Evolutionary conservation across 306 rosid genomes (phyloP), one percentile per base, ranked within the genome.

Genomic region (Lathyrus tuberosus): DNA sequence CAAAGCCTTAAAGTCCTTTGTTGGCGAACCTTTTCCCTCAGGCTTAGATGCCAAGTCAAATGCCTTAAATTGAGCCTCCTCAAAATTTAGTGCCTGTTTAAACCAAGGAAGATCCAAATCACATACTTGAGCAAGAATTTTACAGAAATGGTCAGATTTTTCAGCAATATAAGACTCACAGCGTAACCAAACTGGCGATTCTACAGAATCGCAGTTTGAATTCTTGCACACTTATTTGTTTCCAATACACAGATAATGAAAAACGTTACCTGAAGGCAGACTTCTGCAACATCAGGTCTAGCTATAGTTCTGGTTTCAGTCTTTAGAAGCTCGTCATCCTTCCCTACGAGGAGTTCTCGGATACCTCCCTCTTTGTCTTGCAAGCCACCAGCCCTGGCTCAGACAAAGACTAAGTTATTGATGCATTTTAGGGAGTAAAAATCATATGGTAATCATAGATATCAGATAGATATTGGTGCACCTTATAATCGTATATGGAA

Each of bases 401-500:
- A 74, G 31, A 79, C 33, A 43, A 24, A 14, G 49, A 51, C 56
- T 28, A 42, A 51, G 22, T 28, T 12, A 57, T 22, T 14, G 17
- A 28, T 28, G 40, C 20, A 28, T 2, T 57, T 14, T 52, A 52
- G 59, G 12, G 59, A 52, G 59, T 15, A 48, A 15, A 48, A 48
- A 48, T 2, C 22, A 48, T 48, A 16, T 2, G 54, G 11, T 48
- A 48, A 48, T 15, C 5, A 48, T 24, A 14, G 20, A 7, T 57
- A 10, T 14, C 17, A 24, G 14, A 20, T 56, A 11, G 28, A 12
- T 11, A 38, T 48, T 53, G 6, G 38, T 48, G 41, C 79, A 91
- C 99, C 99, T 87, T 81, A 94, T 87, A 73, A 94, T 94, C 10
- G 99, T 91, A 84, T 91, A 94, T 4, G 99, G 89, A 71, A 91